These are phyloP conservation scores for Pichia gijzeniarum DNA, from an alignment of 805 yeast genomes.

Conservation along the genomic window DNA sequence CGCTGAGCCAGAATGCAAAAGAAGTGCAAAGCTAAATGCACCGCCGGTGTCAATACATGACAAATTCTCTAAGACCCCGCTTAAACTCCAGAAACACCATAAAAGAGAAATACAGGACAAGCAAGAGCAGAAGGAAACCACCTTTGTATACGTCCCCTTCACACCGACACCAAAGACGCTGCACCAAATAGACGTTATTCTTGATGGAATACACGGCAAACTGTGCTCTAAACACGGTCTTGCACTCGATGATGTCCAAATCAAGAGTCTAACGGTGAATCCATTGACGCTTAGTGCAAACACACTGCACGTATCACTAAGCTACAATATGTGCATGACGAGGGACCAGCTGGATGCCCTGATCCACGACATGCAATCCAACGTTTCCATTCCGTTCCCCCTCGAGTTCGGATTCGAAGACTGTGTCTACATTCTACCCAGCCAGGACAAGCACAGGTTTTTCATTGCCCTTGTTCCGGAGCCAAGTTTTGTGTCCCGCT, in stretches of 20 bases:
- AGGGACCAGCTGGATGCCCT: background rate
- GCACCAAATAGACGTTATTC: background rate
- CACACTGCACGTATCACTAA: background rate
- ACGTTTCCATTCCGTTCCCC: too few relatives aligned
- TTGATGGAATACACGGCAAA: background rate
- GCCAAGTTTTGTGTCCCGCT: background rate
- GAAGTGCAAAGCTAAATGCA: background rate
- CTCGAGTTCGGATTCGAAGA: too few relatives aligned
- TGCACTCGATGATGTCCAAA: background rate
- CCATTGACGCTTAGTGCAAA: background rate
- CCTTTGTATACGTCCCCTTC: background rate
- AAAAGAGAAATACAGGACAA: background rate
- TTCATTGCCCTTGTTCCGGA: background rate
- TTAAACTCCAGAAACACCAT: background rate
- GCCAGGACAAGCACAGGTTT: background rate
- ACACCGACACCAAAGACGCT: background rate
- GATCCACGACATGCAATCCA: background rate
- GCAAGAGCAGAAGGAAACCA: background rate
- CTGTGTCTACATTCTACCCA: background rate
- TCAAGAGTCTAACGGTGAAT: background rate
- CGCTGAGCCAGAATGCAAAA: background rate
- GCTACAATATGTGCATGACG: background rate
- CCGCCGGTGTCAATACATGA: background rate
- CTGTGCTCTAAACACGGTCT: background rate
- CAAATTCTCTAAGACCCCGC: slow-evolving; percentile 4